A percentile compares a stretch with the other conserved stretches of the same genome.
phyloP scores from a whole-genome alignment of 768 basidiomycete species.

The Auriscalpium orientale region DNA sequence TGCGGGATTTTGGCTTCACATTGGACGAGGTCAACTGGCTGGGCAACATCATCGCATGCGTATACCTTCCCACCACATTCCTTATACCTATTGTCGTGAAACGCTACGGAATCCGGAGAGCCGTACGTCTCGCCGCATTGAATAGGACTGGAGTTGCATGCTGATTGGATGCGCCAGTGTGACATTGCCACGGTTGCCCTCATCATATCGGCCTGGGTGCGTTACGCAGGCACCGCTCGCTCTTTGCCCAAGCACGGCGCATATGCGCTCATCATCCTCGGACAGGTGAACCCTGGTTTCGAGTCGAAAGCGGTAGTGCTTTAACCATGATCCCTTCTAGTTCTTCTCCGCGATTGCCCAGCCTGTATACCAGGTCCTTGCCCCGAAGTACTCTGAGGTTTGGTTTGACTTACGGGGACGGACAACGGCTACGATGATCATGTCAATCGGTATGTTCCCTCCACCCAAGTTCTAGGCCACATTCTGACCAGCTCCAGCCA shows the following conservation, averaged over 20 bases:
- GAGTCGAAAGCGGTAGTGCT: background rate
- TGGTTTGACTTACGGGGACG: constrained; percentile 77
- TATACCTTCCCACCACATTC: constrained; percentile 58
- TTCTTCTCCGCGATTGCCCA: constrained; percentile 57
- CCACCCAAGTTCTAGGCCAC: background rate
- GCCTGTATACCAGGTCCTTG: constrained; percentile 69
- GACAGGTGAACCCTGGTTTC: constrained; percentile 42
- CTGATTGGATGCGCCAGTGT: constrained; percentile 37
- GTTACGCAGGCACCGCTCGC: constrained; percentile 61
- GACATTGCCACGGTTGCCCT: constrained; percentile 48
- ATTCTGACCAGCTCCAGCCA: constrained; percentile 34
- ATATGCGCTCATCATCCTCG: constrained; percentile 62
- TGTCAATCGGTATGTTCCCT: constrained; percentile 33
- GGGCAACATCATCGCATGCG: constrained; percentile 54
- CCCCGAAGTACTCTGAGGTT: constrained; percentile 72
- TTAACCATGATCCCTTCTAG: constrained; percentile 26
- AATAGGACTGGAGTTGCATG: background rate
- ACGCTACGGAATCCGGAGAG: constrained; percentile 52
- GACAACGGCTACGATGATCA: constrained; percentile 69
- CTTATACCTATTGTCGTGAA: constrained; percentile 50
- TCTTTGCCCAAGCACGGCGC: constrained; percentile 43
- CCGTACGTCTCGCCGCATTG: constrained; percentile 35
- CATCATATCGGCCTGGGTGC: constrained; percentile 65
- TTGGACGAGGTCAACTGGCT: constrained; percentile 77
- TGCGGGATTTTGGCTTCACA: constrained; percentile 57